Base-by-base conservation (phyloP, 345 rosid genomes). In the Arabis alpina region DNA sequence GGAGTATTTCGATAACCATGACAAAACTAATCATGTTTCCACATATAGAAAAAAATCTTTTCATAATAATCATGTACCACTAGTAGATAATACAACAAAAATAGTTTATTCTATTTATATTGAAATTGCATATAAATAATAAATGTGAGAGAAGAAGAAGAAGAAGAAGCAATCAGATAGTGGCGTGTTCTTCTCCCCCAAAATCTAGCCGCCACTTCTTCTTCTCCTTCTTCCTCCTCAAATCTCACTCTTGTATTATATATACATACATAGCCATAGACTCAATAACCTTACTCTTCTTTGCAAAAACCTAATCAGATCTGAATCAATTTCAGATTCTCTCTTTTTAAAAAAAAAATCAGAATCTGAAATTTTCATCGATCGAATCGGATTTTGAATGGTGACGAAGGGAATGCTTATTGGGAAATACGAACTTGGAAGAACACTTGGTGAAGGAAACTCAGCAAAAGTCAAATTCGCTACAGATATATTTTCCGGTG, bases 381-480 rank as follows among this genome's bases (percentile, higher is more conserved):
- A 5, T 43, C 5, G 16, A 62, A 32, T 47, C 43, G 51, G 11
- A 32, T 48, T n/a, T 60, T 68, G 71, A 37, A 76, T 80, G 83
- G 80, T 71, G 70, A 53, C 41, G 16, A 75, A 70, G 83, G 89
- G 84, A 82, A 84, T 84, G 86, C 86, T 75, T 57, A 51, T 93
- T 39, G 96, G 96, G 3, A 90, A 89, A 74, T 93, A 93, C 84
- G 89, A 91, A 77, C 80, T 93, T 23, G 94, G 96, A 14, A 82
- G 81, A 61, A 93, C 96, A 10, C 88, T 93, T 2, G 98, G 98
- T 0, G 93, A 91, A 70, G 98, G 97, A 0, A 91, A 87, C 50
- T 93, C 86, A 16, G 98, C 88, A 0, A 89, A 91, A 72, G 98
- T 93, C 42, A 89, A 81, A 75, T 66, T 86, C 6, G 98, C 92